Evolutionary conservation across 2,329 filamentous ascomycete genomes (phyloP).

Genomic region (Teratosphaeria destructans): DNA sequence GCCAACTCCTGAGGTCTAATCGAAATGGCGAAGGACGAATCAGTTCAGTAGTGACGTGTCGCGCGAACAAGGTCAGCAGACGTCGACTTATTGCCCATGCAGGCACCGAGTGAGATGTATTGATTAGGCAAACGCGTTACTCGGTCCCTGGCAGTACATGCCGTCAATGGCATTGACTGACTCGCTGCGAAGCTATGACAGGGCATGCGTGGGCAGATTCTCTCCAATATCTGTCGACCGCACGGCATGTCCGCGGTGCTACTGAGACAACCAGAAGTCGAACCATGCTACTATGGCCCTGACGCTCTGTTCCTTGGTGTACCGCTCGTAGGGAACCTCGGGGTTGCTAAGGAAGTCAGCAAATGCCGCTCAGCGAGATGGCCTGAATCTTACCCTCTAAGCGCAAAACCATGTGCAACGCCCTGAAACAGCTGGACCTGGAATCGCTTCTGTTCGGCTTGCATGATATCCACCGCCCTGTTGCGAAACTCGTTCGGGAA

Average conservation of each 20-base stretch:
- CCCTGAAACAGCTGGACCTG: conserved; percentile 25
- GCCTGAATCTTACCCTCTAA: conserved; percentile 14
- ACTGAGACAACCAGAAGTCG: conserved; percentile 6
- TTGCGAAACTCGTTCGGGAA: conserved; percentile 32
- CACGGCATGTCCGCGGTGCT: not conserved
- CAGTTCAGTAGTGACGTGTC: not conserved
- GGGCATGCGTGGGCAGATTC: not conserved
- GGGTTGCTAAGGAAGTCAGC: not conserved
- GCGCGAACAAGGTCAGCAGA: not conserved
- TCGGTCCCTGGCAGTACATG: not conserved
- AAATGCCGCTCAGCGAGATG: not conserved
- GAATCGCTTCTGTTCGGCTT: conserved; percentile 27
- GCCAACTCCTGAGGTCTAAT: too few species aligned
- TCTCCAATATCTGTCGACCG: not conserved
- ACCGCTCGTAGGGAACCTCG: conserved; percentile 4
- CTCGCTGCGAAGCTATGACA: not conserved
- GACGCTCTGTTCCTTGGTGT: conserved; percentile 22
- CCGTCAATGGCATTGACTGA: not conserved
- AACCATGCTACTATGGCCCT: conserved; percentile 16
- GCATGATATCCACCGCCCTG: conserved; percentile 35
- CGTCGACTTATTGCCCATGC: not conserved
- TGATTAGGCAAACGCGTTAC: not conserved
- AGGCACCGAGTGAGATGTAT: not conserved
- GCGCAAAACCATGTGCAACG: conserved; percentile 27
- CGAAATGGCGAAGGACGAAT: not conserved